These are phyloP conservation scores for Calonectria crousiana DNA, from an alignment of 2,329 filamentous ascomycete genomes.

Conservation along the genomic window DNA sequence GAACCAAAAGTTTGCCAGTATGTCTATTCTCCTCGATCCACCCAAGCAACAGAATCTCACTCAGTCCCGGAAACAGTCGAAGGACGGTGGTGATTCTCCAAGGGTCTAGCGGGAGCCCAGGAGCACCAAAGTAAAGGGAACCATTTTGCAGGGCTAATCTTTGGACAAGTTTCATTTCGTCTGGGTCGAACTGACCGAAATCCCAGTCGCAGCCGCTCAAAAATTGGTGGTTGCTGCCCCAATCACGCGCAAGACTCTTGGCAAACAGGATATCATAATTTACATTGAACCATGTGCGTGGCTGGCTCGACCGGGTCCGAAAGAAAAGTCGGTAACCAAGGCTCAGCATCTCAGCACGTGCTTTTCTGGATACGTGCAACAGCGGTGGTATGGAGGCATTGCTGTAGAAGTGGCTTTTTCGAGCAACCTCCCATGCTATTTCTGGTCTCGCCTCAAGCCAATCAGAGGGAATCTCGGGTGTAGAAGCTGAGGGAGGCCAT, in stretches of 20 bases:
- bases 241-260: neutral
- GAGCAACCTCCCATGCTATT: neutral
- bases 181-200: neutral
- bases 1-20: neutral
- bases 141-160: neutral
- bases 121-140: neutral
- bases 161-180: neutral
- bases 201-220: neutral
- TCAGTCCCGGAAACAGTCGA: neutral
- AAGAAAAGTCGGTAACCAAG: neutral
- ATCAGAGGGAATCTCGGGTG: neutral
- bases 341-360: neutral
- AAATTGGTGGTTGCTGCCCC: neutral
- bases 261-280: neutral
- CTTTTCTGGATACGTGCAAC: neutral
- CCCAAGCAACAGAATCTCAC: neutral
- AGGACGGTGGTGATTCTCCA: neutral
- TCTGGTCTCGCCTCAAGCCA: neutral
- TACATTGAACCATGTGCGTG: neutral
- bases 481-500: neutral
- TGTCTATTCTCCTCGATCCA: neutral
- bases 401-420: neutral
- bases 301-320: neutral
- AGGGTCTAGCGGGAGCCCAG: no score
- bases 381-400: neutral